Base-by-base conservation (phyloP, 2,329 filamentous ascomycete species). In the Plectosphaerella cucumerina region DNA sequence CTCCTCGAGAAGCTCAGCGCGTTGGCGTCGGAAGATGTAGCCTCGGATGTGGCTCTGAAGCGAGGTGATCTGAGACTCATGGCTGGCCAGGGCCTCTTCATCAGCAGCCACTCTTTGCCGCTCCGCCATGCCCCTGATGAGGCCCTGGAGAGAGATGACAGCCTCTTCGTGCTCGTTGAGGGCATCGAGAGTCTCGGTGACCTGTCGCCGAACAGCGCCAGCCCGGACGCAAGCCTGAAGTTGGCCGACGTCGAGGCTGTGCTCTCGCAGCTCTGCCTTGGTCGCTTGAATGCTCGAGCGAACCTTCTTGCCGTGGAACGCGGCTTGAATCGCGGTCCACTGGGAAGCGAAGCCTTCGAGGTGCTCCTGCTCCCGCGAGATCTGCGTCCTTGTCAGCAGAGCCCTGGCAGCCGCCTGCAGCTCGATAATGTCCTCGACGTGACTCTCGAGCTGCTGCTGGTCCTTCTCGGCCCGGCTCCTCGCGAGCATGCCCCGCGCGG, bases 11-110 rank as follows among this genome's bases (percentile, higher is more conserved):
- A 93, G 75, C 3, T 77, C 73, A 45, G 73, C 70, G 34, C 87
- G 80, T 44, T 80, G 68, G 53, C 84, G 74, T 51, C 90, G 81
- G 59, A 78, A 78, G 15, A 86, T 65, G 58, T 75, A 82, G n/a
- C 86, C 89, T 56, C 89, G 80, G 22, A 81, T 78, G 43, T 78
- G 73, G 18, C 84, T 80, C 65, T 96, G 90, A 1, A 95, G 73
- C 21, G 76, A 71, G 18, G 72, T 77, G 48, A 90, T 81, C 8
- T 74, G 70, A 1, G 74, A 61, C 9, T 77, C 76, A 59, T 89
- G 76, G 42, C 72, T 72, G 49, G 82, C 74, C 18, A 95, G 74
- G 3, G 77, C 73, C 42, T 79, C 69, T 33, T 74, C 70, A 20
- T 83, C 75, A 11, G 66, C 65, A 9, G 72, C 70, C 26, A 84